These are phyloP conservation scores for Globisporangium carolinianum DNA, from an alignment of 352 stramenopile species.

Conservation along the genomic window DNA sequence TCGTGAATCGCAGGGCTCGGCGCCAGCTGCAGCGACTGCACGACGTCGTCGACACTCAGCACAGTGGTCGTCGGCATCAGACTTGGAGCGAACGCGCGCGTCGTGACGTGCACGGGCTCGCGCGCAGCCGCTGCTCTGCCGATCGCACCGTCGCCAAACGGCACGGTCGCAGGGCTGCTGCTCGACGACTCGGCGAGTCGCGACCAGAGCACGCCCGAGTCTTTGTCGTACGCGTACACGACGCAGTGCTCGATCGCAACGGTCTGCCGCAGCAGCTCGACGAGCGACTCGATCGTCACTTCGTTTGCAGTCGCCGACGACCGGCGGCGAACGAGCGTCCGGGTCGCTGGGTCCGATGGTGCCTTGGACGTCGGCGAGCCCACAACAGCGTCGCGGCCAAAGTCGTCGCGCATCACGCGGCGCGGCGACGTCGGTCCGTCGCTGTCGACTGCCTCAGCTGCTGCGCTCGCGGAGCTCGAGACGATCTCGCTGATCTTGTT, in stretches of 20 bases:
- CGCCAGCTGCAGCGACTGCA: constrained; percentile 3
- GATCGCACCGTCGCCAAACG: constrained; percentile 48
- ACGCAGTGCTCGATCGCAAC: constrained; percentile 46
- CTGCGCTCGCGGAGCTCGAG: constrained; percentile 5
- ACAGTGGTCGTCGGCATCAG: constrained; percentile 6
- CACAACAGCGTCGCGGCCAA: background rate
- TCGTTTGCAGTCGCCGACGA: constrained; percentile 14
- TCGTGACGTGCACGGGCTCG: constrained; percentile 25
- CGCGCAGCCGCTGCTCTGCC: constrained; percentile 22
- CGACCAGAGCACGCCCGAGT: constrained; percentile 43
- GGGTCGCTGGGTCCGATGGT: too few species aligned
- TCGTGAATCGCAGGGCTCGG: constrained; percentile 23
- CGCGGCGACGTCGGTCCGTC: background rate
- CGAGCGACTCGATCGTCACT: constrained; percentile 27
- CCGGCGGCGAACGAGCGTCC: too few species aligned
- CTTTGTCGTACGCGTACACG: constrained; percentile 51
- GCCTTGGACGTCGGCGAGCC: background rate
- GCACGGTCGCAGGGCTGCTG: constrained; percentile 28
- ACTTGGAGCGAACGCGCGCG: constrained; percentile 3
- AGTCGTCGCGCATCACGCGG: too few species aligned
- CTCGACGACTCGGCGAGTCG: constrained; percentile 22
- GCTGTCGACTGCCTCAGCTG: background rate
- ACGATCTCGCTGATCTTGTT: constrained; percentile 24
- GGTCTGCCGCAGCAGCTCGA: constrained; percentile 45
- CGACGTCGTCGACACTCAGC: constrained; percentile 12